These are phyloP conservation scores for Nakazawaea laoshanensis DNA, from an alignment of 805 yeast species.

Conservation along the genomic window DNA sequence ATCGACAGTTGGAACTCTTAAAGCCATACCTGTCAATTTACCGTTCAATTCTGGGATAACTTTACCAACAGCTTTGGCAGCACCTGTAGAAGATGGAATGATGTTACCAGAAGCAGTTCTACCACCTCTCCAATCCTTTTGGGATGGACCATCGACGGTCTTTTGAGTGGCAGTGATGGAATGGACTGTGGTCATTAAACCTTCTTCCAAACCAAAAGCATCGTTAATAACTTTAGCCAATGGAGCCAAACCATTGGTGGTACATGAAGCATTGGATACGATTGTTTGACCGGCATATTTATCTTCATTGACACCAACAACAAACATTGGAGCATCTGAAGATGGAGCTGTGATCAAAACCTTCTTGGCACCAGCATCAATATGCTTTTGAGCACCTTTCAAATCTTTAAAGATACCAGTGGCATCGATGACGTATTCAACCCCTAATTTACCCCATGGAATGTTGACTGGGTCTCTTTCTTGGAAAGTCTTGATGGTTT, in stretches of 20 bases:
- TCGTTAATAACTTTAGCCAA: conserved; percentile 63
- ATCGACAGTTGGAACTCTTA: conserved; percentile 69
- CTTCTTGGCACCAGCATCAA: conserved; percentile 69
- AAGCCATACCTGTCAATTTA: conserved; percentile 66
- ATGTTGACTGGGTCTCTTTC: conserved; percentile 61
- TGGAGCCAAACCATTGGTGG: conserved; percentile 71
- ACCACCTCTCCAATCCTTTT: conserved; percentile 78
- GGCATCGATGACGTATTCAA: conserved; percentile 61
- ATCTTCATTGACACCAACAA: conserved; percentile 60
- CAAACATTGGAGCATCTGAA: conserved; percentile 66
- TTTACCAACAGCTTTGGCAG: conserved; percentile 71
- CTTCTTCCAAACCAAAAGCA: conserved; percentile 61
- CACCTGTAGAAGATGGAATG: conserved; percentile 71
- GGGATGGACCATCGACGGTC: conserved; percentile 72
- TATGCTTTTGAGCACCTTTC: conserved; percentile 61
- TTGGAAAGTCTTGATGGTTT: conserved; percentile 40
- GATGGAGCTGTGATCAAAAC: conserved; percentile 69
- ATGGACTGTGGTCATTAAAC: conserved; percentile 71
- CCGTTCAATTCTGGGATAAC: conserved; percentile 66
- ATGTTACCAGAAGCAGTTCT: conserved; percentile 71
- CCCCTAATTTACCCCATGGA: conserved; percentile 59
- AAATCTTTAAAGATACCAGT: conserved; percentile 65
- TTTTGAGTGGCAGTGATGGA: conserved; percentile 67
- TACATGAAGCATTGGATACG: conserved; percentile 66
- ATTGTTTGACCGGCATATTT: conserved; percentile 50